A percentile compares a stretch with the other conserved stretches of the same genome.
These are phyloP conservation scores for Nigrospora sphaerica DNA, from an alignment of 2,329 filamentous ascomycete species.

Conservation along the genomic window DNA sequence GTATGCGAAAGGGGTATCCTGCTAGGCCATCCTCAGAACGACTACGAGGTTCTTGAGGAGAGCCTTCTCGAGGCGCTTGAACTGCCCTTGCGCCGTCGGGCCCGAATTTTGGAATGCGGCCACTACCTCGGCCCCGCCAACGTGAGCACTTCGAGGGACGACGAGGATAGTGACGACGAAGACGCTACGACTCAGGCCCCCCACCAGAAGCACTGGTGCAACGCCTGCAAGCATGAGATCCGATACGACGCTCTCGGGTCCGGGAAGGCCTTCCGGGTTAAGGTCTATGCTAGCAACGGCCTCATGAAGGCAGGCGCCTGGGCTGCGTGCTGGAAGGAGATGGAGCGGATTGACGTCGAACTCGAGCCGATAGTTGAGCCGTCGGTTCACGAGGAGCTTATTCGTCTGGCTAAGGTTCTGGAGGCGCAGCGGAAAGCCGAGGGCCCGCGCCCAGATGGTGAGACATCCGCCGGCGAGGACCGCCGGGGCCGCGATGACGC, in stretches of 20 bases:
- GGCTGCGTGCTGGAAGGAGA: slow-evolving; percentile 91
- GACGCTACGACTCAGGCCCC: slow-evolving; percentile 26
- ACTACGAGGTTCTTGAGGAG: slow-evolving; percentile 75
- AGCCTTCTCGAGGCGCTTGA: slow-evolving; percentile 68
- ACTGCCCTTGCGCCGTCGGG: slow-evolving; percentile 55
- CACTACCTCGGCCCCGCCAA: slow-evolving; percentile 64
- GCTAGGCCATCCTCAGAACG: slow-evolving; percentile 70
- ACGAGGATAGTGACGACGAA: slow-evolving; percentile 39
- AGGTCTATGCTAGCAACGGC: slow-evolving; percentile 91
- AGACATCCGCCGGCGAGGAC: slow-evolving; percentile 7
- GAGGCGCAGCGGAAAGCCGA: slow-evolving; percentile 21
- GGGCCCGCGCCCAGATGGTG: no score
- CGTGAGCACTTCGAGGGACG: slow-evolving; percentile 33
- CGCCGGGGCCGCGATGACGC: slow-evolving; percentile 4
- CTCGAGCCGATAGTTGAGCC: slow-evolving; percentile 67
- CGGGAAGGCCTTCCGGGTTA: slow-evolving; percentile 64
- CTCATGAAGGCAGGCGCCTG: slow-evolving; percentile 88
- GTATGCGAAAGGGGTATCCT: slow-evolving; percentile 68
- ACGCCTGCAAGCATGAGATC: slow-evolving; percentile 48
- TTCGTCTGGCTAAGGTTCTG: slow-evolving; percentile 41
- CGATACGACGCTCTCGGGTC: slow-evolving; percentile 44
- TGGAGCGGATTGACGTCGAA: slow-evolving; percentile 97
- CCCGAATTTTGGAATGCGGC: slow-evolving; percentile 66
- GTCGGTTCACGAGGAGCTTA: slow-evolving; percentile 51
- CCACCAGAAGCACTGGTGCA: slow-evolving; percentile 46